Conservation (phyloP, 2,329 filamentous ascomycete species). For the Aspergillus ochraceoroseus region DNA sequence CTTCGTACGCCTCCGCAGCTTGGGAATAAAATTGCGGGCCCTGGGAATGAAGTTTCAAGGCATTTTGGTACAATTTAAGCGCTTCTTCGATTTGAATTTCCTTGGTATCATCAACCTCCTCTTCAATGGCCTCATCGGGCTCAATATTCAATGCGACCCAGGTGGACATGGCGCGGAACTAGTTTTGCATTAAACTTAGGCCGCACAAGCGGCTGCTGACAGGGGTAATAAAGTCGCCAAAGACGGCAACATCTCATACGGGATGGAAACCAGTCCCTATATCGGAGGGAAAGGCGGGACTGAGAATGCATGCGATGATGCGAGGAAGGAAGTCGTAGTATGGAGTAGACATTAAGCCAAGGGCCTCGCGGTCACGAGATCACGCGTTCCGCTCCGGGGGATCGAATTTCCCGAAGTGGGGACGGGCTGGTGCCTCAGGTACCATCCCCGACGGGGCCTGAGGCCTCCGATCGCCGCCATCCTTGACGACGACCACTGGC, state of each 20-base stretch:
- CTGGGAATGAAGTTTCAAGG: slow-evolving; percentile 85
- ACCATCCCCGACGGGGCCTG: slow-evolving; percentile 12
- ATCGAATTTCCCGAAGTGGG: slow-evolving; percentile 18
- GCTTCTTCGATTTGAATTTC: slow-evolving; percentile 97
- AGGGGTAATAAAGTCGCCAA: slow-evolving; percentile 6
- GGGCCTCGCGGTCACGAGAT: no score
- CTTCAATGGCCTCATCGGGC: slow-evolving; percentile 81
- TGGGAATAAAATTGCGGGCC: slow-evolving; percentile 70
- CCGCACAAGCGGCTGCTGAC: slow-evolving; percentile 16
- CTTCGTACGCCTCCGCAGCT: slow-evolving; percentile 74
- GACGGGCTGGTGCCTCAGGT: slow-evolving; percentile 20
- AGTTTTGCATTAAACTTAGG: no score
- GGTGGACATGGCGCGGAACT: slow-evolving; percentile 45
- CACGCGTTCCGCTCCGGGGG: slow-evolving; percentile 20
- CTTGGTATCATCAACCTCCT: slow-evolving; percentile 90
- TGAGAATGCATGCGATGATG: no score
- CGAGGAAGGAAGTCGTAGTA: slow-evolving; percentile 6
- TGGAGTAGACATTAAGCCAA: slow-evolving; percentile 3
- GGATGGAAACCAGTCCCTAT: background rate
- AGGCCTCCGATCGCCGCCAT: slow-evolving; percentile 12
- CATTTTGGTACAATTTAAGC: slow-evolving; percentile 86
- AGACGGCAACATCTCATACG: slow-evolving; percentile 23
- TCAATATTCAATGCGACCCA: slow-evolving; percentile 93
- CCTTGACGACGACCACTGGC: slow-evolving; percentile 19
- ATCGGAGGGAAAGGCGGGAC: slow-evolving; percentile 1